These are phyloP conservation scores for Pholiota adiposa DNA, from an alignment of 1,284 basidiomycete genomes.

Conservation along the genomic window DNA sequence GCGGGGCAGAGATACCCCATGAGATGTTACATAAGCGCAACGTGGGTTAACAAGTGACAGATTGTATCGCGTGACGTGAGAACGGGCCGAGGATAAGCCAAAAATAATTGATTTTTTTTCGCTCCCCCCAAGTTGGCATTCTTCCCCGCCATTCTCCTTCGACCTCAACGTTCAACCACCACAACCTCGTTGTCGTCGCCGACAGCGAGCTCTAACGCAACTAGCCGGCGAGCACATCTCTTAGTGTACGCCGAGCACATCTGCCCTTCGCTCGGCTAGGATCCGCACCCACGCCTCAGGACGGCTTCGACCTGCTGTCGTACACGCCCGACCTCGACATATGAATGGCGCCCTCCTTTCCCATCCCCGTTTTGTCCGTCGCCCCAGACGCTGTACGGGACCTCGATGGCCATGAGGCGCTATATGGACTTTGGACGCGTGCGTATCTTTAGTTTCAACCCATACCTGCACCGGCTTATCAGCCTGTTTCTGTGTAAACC, in stretches of 20 bases:
- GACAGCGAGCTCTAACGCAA: no score
- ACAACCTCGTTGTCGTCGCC: no score
- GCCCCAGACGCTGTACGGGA: slow-evolving; percentile 65
- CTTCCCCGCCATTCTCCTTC: no score
- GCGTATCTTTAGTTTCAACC: slow-evolving; percentile 25
- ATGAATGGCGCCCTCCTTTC: slow-evolving; percentile 57
- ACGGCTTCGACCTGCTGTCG: no score
- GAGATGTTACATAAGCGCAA: not conserved
- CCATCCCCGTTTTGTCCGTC: slow-evolving; percentile 65
- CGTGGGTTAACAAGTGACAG: not conserved
- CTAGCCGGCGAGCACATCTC: no score
- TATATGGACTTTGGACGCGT: slow-evolving; percentile 69
- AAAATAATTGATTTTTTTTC: not conserved
- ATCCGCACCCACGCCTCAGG: no score
- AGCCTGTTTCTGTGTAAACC: slow-evolving; percentile 15
- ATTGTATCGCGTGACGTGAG: not conserved
- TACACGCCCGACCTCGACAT: no score
- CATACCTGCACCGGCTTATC: not conserved
- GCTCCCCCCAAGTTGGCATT: no score
- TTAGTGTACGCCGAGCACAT: no score
- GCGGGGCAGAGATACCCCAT: not conserved
- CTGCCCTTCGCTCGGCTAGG: no score
- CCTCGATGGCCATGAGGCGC: slow-evolving; percentile 66
- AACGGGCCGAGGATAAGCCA: not conserved
- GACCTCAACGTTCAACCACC: no score